Evolutionary conservation across 352 stramenopile species (phyloP), one percentile per base, ranked within the genome.

Genomic region (Phytophthora sansomeana): DNA sequence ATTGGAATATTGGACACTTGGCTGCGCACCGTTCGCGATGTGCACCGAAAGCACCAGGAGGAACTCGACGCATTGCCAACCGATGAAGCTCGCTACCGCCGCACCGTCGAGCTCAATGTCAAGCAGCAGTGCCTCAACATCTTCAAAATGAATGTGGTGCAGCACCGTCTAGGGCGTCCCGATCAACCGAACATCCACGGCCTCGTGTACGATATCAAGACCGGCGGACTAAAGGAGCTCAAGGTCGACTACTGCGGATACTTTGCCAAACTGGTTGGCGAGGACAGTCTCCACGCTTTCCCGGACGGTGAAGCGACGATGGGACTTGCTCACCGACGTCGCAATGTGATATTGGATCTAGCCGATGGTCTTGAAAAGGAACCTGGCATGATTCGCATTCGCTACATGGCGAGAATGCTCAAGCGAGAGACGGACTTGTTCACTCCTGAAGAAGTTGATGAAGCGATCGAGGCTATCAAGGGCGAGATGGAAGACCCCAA

Each of bases 1-100:
- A 70, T 93, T 26, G 85, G 85, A 5, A 43, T 95, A 26, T 69
- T 98, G 1, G 92, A 97, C 76, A 94, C 96, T 67, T 98, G 93
- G 92, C 75, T 98, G 38, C 82, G 86, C 51, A 97, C 95, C 69
- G 97, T 98, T 51, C 82, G 90, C 9, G 92, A 97, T 53, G 80
- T 70, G 14, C 67, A 54, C 43, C 66, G 60, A 9, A 74, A 60
- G 0, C 66, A 74, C 60, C 61, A 74, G 39, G 67, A 74, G 5
- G 67, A 74, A 17, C 53, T 74, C 4, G 51, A 88, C 16, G 64
- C 69, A 10, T 28, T 74, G 10, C 66, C 70, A 11, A 73, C 33
- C 0, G 70, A 78, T 5, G 61, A 78, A 8, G 70, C 66, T 28
- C 70, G 70, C 33, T 75, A 78, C 44, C 70, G 69, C 26, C 69